Base-by-base conservation (phyloP, 1,284 basidiomycete genomes). In the Phylloboletellus chloephorus region DNA sequence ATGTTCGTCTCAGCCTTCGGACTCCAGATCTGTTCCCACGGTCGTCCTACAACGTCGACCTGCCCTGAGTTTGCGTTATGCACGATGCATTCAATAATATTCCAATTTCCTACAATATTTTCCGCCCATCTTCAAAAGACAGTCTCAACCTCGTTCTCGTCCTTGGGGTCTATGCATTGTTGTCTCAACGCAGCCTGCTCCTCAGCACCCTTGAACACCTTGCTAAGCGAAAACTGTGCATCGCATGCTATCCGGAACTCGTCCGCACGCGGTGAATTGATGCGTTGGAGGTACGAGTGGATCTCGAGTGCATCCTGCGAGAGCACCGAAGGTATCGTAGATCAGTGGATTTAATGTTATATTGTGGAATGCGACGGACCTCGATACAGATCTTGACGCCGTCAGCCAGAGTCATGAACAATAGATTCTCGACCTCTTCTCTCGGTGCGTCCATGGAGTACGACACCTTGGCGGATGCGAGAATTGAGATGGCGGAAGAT, bases 381-480 rank as follows among this genome's bases (percentile, higher is more conserved):
- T 72, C 56, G 47, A 83, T 58, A 38, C 70, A 60, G 1, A 82
- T 55, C 29, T 64, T 49, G 0, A 74, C 67, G 3, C 71, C 71
- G 3, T 68, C 66, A 10, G 59, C 64, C 8, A 82, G 56, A 3
- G 71, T 56, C 16, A 67, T 67, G 53, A 87, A 82, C 23, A 83
- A 41, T 2, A 76, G 58, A 8, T 69, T 68, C 49, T 84, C 86
- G 3, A 84, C 68, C 46, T 84, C 80, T 19, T 72, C 71, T 24
- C 59, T 49, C 4, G 78, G 68, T 0, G 72, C 65, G 2, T 68
- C 67, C 21, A 87, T 59, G 6, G 60, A 51, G 3, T 58, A 62
- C 24, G 72, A 64, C 2, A 69, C 80, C 55, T 73, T 70, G 3
- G 86, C 85, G 26, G 71, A 69, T 1, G 76, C 79, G 11, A 93